A percentile compares a stretch with the other conserved stretches of the same genome.
Conservation (phyloP, 169 alveolate species). For the Toxoplasma gondii region DNA sequence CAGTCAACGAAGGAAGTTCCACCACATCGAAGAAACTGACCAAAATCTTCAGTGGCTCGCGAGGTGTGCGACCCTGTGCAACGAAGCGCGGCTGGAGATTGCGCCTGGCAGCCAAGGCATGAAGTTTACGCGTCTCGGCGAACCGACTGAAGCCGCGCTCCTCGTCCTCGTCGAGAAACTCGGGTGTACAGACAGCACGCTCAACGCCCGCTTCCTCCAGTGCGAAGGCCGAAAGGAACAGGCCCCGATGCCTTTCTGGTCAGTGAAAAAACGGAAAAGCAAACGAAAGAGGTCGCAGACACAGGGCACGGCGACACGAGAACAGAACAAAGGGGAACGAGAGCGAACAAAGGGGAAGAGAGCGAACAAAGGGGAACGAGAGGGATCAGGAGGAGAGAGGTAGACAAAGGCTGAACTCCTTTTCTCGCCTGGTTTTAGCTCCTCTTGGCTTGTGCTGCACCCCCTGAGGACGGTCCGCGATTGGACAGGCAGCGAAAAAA, state of each 20-base stretch:
- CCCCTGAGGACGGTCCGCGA: no score
- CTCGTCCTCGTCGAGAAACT: conserved; percentile 59
- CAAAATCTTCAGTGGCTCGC: conserved; percentile 72
- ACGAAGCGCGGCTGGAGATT: conserved; percentile 72
- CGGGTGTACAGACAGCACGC: conserved; percentile 78
- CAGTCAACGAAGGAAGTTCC: conserved; percentile 65
- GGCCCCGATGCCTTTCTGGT: conserved; percentile 64
- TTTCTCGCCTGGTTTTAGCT: no score
- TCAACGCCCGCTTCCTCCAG: conserved; percentile 66
- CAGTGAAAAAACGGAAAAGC: not conserved
- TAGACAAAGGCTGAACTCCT: no score
- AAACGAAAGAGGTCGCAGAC: no score
- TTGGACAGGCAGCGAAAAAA: no score
- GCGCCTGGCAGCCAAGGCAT: conserved; percentile 63
- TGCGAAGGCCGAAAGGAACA: conserved; percentile 26
- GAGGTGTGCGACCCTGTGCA: conserved; percentile 77
- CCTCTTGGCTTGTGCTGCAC: no score
- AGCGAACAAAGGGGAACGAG: not conserved
- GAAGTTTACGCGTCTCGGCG: conserved; percentile 77
- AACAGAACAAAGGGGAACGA: not conserved
- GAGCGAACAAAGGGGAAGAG: no score
- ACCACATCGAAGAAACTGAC: conserved; percentile 60
- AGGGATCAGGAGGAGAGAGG: not conserved
- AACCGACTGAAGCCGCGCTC: conserved; percentile 91
- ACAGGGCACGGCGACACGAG: no score